Percentiles rank a stretch among this genome's conserved stretches.
Conservation (phyloP, 768 basidiomycete species). For the Stropharia rugosoannulata region DNA sequence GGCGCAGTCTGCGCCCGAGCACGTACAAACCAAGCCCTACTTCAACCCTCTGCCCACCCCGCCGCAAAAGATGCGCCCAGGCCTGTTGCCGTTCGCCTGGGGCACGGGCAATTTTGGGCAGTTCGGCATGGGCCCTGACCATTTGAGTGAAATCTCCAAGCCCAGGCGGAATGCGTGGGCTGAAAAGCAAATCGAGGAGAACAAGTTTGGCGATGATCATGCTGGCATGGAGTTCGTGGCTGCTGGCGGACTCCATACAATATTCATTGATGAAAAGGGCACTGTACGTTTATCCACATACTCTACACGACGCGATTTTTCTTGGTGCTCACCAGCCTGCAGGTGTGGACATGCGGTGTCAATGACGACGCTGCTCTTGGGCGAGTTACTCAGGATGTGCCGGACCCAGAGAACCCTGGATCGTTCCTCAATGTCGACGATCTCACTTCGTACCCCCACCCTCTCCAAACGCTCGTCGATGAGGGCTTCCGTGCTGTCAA, state of each 20-base stretch:
- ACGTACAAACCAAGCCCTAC: constrained; percentile 47
- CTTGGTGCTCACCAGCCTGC: constrained; percentile 9
- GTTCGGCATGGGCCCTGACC: constrained; percentile 84
- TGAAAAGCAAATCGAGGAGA: constrained; percentile 71
- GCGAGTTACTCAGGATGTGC: constrained; percentile 61
- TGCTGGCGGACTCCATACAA: constrained; percentile 86
- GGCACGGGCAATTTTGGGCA: constrained; percentile 96
- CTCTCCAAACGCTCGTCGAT: constrained; percentile 66
- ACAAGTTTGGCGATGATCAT: constrained; percentile 64
- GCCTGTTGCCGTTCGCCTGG: constrained; percentile 79
- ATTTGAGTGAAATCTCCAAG: constrained; percentile 68
- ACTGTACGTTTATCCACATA: constrained; percentile 54
- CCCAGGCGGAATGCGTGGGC: constrained; percentile 80
- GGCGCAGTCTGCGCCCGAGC: constrained; percentile 15
- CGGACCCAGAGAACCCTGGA: constrained; percentile 61
- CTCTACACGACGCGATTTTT: constrained; percentile 1
- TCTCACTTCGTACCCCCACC: constrained; percentile 59
- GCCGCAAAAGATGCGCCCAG: constrained; percentile 57
- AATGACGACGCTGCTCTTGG: constrained; percentile 92
- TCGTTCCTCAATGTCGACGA: constrained; percentile 55
- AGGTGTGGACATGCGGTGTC: constrained; percentile 85
- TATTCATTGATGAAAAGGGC: constrained; percentile 88
- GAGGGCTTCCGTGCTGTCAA: constrained; percentile 84
- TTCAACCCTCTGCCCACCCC: constrained; percentile 67
- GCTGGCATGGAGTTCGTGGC: constrained; percentile 82